phyloP scores from a whole-genome alignment of 73 alveolate species.

The Paramecium sexaurelia region DNA sequence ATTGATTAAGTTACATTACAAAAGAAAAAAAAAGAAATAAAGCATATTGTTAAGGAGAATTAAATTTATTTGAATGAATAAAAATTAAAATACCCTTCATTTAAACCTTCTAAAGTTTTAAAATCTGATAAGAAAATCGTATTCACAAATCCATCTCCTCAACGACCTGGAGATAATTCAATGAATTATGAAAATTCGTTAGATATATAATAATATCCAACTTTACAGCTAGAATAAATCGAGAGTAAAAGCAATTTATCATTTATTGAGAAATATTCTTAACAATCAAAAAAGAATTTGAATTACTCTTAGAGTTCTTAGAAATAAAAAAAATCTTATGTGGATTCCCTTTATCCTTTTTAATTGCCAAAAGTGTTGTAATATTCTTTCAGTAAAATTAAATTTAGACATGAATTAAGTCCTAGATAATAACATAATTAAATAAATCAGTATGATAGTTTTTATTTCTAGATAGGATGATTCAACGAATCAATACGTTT shows the following conservation, averaged over 20 bases:
- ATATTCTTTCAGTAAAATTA: background rate
- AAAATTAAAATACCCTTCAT: background rate
- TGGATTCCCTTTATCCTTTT: background rate
- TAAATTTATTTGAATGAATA: background rate
- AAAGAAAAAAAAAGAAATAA: background rate
- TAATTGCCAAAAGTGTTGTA: background rate
- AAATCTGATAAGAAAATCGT: background rate
- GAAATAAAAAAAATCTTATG: background rate
- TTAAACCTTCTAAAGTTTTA: conserved; percentile 28
- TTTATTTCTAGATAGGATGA: background rate
- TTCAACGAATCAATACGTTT: background rate
- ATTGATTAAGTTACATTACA: background rate
- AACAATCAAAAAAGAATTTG: background rate
- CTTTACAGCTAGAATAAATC: background rate
- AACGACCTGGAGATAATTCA: background rate
- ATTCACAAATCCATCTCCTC: background rate
- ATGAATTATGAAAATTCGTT: background rate
- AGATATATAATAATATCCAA: background rate
- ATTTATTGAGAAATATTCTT: background rate
- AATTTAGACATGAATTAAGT: background rate
- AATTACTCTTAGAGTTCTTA: background rate
- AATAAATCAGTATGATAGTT: background rate
- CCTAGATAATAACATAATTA: background rate
- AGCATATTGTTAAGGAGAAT: background rate
- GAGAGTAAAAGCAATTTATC: background rate